A percentile compares a stretch with the other conserved stretches of the same genome.
Evolutionary conservation across 352 stramenopile genomes (phyloP).

Genomic region (Phytophthora idaei): DNA sequence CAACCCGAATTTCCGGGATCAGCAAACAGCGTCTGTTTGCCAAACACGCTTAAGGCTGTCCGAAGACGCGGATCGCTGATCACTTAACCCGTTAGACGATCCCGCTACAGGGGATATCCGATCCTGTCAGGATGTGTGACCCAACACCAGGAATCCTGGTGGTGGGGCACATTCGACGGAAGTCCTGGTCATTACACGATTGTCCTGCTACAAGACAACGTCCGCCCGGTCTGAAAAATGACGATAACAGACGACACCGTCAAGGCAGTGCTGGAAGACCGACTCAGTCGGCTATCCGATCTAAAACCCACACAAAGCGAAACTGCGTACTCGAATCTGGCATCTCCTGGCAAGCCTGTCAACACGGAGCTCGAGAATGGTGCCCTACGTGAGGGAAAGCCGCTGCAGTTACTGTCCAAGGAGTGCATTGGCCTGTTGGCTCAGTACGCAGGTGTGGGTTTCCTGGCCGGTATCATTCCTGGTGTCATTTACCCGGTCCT

Average conservation of each 20-base stretch:
- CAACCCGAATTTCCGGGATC: slow-evolving; percentile 4
- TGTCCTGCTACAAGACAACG: slow-evolving; percentile 12
- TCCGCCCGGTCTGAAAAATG: slow-evolving; percentile 12
- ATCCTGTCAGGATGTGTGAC: background rate
- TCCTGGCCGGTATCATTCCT: slow-evolving; percentile 46
- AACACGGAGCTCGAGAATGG: slow-evolving; percentile 33
- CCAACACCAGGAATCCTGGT: slow-evolving; percentile 8
- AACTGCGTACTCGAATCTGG: slow-evolving; percentile 22
- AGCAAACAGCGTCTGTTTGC: slow-evolving; percentile 9
- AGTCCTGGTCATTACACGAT: slow-evolving; percentile 24
- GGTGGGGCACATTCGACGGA: background rate
- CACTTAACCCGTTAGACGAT: background rate
- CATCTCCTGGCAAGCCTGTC: slow-evolving; percentile 21
- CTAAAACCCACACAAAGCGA: slow-evolving; percentile 16
- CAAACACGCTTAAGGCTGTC: slow-evolving; percentile 12
- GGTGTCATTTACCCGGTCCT: slow-evolving; percentile 58
- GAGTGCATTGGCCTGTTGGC: slow-evolving; percentile 48
- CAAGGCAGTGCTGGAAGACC: slow-evolving; percentile 28
- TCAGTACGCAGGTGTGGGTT: slow-evolving; percentile 55
- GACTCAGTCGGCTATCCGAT: slow-evolving; percentile 21
- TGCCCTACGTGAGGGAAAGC: slow-evolving; percentile 41
- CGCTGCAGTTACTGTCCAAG: slow-evolving; percentile 35
- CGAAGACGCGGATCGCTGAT: slow-evolving; percentile 20
- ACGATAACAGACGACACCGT: slow-evolving; percentile 26
- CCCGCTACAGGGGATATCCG: background rate